Base-by-base conservation (phyloP, 805 yeast genomes). In the Metschnikowia peoriensis region DNA sequence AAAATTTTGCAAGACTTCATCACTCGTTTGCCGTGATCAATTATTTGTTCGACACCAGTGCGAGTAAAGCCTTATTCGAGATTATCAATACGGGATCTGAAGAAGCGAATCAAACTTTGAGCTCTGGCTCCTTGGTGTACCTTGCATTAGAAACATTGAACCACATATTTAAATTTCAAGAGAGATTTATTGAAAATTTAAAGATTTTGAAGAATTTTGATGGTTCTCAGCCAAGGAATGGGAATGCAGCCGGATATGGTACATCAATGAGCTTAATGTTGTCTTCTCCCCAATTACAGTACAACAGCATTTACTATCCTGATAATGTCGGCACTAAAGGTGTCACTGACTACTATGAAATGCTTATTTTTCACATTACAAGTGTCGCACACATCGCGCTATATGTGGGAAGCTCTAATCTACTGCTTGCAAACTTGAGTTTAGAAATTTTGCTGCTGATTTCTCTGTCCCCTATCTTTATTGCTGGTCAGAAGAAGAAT, bases 381-480 rank as follows among this genome's bases (percentile, higher is more conserved):
- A 70, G 88, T 9, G 77, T 92, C 22, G 88, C 89, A 0, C 88
- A 88, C 56, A 66, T 91, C 43, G 87, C 94, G 0, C 68, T 91
- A 15, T 89, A 89, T 61, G 83, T 87, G 47, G 90, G 96, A 1
- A 71, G 84, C 1, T 65, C 76, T 5, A 75, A 83, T 52, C 55
- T 69, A 9, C 60, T 68, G 1, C 69, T 91, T 34, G 85, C 94
- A 0, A 66, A 71, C 1, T 63, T 69, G 3, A 73, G 93, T 0
- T 65, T 91, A 15, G 63, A 71, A 11, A 73, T 90, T 12, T 71
- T 93, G 46, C 63, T 68, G 6, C 71, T 71, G 47, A 69, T 90
- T 6, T 72, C 87, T 0, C 58, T 65, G 11, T 74, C 84, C 0
- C 67, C 80, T 11, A 76, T 76, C 44, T 85, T 86, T 61, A 68